These are phyloP conservation scores for Gardenia jasminoides DNA, from an alignment of 257 asterid species.

Conservation along the genomic window DNA sequence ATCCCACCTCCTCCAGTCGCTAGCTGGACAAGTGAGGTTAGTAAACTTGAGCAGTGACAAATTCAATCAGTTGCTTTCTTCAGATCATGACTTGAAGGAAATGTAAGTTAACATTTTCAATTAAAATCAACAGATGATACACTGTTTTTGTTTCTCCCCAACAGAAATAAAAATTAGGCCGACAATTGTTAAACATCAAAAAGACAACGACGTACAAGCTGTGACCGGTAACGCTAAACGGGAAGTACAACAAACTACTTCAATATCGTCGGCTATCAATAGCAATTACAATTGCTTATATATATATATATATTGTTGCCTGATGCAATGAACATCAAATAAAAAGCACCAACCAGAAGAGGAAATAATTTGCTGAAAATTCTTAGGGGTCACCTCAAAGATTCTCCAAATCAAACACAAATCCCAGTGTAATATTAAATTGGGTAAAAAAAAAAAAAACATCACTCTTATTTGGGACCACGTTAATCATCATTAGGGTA, in stretches of 20 bases:
- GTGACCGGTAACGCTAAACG: neutral
- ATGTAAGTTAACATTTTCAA: no score
- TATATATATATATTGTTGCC: no score
- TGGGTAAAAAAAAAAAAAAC: neutral
- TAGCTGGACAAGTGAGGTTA: neutral
- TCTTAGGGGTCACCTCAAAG: slow-evolving; percentile 4
- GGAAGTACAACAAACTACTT: neutral
- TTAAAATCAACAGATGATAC: no score
- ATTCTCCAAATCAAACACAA: slow-evolving; percentile 11
- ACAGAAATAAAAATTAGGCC: neutral
- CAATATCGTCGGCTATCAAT: neutral
- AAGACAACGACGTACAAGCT: neutral
- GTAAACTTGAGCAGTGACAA: neutral
- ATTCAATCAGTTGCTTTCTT: no score
- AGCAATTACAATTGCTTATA: no score
- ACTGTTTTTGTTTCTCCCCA: neutral
- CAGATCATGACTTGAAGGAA: no score
- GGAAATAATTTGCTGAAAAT: neutral
- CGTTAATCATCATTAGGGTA: neutral
- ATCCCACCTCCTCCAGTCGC: neutral
- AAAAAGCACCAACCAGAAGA: neutral
- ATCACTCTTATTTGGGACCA: slow-evolving; percentile 13
- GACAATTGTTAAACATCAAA: neutral
- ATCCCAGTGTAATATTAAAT: slow-evolving; percentile 17
- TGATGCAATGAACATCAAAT: no score